Conservation (phyloP, 2,329 filamentous ascomycete species). For the Neocatenulostroma microsporum region DNA sequence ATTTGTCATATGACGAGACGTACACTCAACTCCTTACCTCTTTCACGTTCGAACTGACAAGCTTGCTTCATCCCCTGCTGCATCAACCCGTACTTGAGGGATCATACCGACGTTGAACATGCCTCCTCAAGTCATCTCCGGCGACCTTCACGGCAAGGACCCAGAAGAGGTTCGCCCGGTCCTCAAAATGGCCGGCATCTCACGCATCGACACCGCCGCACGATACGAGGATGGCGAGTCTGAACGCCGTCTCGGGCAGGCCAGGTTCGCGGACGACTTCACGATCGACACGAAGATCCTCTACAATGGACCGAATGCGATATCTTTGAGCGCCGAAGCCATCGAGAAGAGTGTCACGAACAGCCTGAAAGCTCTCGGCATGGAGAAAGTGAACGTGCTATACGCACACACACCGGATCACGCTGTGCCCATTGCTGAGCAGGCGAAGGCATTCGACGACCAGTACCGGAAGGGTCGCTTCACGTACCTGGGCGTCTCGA, state of each 20-base stretch:
- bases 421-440: constrained; percentile 33
- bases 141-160: constrained; percentile 5
- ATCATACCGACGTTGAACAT: no score
- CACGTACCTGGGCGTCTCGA: constrained; percentile 32
- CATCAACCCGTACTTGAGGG: no score
- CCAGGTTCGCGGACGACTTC: constrained; percentile 6
- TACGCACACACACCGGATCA: constrained; percentile 38
- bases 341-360: constrained; percentile 8
- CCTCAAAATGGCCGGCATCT: constrained; percentile 2
- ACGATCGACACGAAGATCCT: constrained; percentile 13
- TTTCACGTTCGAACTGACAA: no score
- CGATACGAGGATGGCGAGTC: constrained; percentile 25
- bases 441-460: constrained; percentile 35
- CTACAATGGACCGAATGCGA: not conserved
- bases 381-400: constrained; percentile 24
- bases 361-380: constrained; percentile 12
- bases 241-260: constrained; percentile 34
- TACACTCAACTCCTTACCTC: no score
- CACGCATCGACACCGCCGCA: constrained; percentile 24
- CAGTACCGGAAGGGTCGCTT: constrained; percentile 36
- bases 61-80: no score
- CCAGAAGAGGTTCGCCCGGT: not conserved
- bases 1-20: no score
- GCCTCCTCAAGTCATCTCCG: constrained; percentile 6
- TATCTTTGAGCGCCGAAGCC: constrained; percentile 1